Evolutionary conservation across 2,329 filamentous ascomycete genomes (phyloP).

Genomic region (Xylaria sp.): DNA sequence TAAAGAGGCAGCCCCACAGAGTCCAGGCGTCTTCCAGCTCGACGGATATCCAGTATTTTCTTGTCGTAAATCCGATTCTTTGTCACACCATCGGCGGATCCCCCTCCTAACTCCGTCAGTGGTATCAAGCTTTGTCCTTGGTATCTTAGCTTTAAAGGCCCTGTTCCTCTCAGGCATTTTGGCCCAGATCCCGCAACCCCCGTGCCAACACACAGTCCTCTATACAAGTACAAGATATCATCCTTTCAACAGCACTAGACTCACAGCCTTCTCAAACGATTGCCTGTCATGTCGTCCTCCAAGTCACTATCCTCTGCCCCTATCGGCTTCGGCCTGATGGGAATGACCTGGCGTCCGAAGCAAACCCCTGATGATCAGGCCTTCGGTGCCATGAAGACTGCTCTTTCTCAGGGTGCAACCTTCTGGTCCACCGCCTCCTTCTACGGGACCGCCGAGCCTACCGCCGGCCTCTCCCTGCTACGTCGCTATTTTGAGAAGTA

Average conservation of each 20-base stretch:
- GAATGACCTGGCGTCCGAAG: constrained; percentile 21
- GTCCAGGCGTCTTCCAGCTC: neutral
- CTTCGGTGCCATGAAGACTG: constrained; percentile 49
- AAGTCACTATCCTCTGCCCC: neutral
- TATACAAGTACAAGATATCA: too few species aligned
- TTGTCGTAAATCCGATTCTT: constrained; percentile 1
- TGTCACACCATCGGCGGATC: neutral
- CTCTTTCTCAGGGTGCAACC: constrained; percentile 38
- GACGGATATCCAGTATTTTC: constrained; percentile 2
- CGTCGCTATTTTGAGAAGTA: constrained; percentile 54
- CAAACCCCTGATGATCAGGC: constrained; percentile 36
- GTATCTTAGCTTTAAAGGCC: too few species aligned
- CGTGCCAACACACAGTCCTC: too few species aligned
- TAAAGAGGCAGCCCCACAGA: too few species aligned
- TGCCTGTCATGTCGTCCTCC: neutral
- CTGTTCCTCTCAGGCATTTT: too few species aligned
- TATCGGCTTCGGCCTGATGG: constrained; percentile 16
- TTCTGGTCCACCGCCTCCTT: constrained; percentile 43
- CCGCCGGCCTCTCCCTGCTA: constrained; percentile 49
- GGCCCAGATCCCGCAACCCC: too few species aligned
- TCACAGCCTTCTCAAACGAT: neutral
- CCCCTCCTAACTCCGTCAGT: too few species aligned
- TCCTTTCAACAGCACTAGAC: too few species aligned
- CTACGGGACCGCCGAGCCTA: constrained; percentile 49
- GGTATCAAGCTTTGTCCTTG: too few species aligned